These are phyloP conservation scores for Myxozyma nipponensis DNA, from an alignment of 805 yeast species.

Conservation along the genomic window DNA sequence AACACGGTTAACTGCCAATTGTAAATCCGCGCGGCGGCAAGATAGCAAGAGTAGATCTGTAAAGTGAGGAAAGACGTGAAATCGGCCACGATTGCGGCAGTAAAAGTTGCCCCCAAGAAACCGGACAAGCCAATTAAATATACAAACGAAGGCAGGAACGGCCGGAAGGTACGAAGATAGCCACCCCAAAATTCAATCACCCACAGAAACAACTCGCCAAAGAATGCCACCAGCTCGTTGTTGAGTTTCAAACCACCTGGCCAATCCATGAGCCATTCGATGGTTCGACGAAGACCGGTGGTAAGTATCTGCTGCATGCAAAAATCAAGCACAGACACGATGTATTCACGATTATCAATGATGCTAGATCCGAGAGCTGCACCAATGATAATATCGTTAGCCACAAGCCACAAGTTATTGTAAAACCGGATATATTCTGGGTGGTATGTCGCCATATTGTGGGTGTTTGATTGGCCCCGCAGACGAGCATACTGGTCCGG, in stretches of 20 bases:
- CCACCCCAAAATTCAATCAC: conserved; percentile 64
- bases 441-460: conserved; percentile 44
- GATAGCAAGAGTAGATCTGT: conserved; percentile 73
- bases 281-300: conserved; percentile 45
- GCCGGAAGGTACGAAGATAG: conserved; percentile 31
- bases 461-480: conserved; percentile 40
- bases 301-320: conserved; percentile 40
- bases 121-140: conserved; percentile 42
- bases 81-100: conserved; percentile 65
- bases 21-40: conserved; percentile 73
- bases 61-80: conserved; percentile 56
- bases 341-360: conserved; percentile 37
- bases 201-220: conserved; percentile 87
- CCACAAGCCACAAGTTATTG: conserved; percentile 82
- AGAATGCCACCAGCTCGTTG: conserved; percentile 74
- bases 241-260: conserved; percentile 95
- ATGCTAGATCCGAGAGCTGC: conserved; percentile 51
- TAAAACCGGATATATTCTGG: conserved; percentile 59
- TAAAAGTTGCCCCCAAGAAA: conserved; percentile 62
- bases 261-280: conserved; percentile 74
- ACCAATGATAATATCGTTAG: conserved; percentile 80
- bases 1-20: conserved; percentile 67
- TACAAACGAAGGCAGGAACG: conserved; percentile 36
- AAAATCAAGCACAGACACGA: conserved; percentile 31
- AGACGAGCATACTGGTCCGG: conserved; percentile 73